Conservation (phyloP, 306 rosid genomes). For the Ormosia semicastrata region DNA sequence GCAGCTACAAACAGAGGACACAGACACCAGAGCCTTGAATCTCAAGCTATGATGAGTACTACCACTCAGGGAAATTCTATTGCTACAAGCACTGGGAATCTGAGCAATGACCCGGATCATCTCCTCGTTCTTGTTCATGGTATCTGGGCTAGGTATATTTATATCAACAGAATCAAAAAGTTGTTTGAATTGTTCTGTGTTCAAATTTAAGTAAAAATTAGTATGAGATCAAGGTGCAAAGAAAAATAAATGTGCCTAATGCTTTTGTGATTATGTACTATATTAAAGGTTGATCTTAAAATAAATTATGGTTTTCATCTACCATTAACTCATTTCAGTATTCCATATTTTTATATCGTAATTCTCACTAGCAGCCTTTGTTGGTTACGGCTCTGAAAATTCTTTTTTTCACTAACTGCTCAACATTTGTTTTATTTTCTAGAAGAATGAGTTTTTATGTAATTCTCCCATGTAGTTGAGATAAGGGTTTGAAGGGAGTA, state of each 20-base stretch:
- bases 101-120: slow-evolving; percentile 61
- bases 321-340: not conserved
- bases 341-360: not conserved
- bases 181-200: not conserved
- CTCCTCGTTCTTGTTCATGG: slow-evolving; percentile 96
- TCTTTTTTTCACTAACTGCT: not conserved
- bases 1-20: slow-evolving; percentile 49
- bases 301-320: not conserved
- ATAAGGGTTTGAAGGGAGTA: not conserved
- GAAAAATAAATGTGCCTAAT: not conserved
- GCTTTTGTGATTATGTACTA: not conserved
- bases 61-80: slow-evolving; percentile 42
- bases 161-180: not conserved
- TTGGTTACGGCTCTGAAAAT: not conserved
- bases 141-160: slow-evolving; percentile 62
- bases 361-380: not conserved
- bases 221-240: not conserved
- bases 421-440: not conserved
- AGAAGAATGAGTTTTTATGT: not conserved
- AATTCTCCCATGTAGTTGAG: not conserved
- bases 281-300: not conserved
- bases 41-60: slow-evolving; percentile 70
- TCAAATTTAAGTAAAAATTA: not conserved
- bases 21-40: slow-evolving; percentile 43
- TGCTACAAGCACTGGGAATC: slow-evolving; percentile 28